phyloP scores from a whole-genome alignment of 1,139 yeast species.

The Meyerozyma carpophila region DNA sequence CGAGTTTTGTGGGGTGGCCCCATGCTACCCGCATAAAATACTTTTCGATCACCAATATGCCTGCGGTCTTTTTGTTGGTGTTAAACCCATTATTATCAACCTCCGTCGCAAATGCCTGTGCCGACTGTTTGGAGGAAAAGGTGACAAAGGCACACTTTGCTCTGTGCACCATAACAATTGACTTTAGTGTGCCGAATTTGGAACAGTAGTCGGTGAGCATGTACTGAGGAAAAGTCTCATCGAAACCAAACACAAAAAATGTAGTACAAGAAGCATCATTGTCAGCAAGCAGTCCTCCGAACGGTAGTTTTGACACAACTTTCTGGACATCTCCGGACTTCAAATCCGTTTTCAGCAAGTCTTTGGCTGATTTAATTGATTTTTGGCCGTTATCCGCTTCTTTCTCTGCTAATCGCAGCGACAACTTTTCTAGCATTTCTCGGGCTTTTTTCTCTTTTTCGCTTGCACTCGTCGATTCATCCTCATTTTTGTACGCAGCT shows the following conservation, averaged over 20 bases:
- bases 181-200: slow-evolving; percentile 40
- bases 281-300: slow-evolving; percentile 50
- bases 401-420: slow-evolving; percentile 27
- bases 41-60: slow-evolving; percentile 29
- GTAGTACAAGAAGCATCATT: slow-evolving; percentile 39
- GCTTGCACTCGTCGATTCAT: slow-evolving; percentile 10
- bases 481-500: slow-evolving; percentile 13
- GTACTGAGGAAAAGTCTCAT: slow-evolving; percentile 62
- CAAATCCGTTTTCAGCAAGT: slow-evolving; percentile 13
- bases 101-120: slow-evolving; percentile 48
- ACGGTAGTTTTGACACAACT: slow-evolving; percentile 52
- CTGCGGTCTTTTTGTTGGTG: slow-evolving; percentile 25
- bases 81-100: slow-evolving; percentile 26
- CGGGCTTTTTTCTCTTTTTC: slow-evolving; percentile 23
- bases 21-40: slow-evolving; percentile 57
- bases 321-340: slow-evolving; percentile 41
- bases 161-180: slow-evolving; percentile 50
- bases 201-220: slow-evolving; percentile 45
- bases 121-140: slow-evolving; percentile 44
- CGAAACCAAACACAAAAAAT: slow-evolving; percentile 70
- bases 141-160: slow-evolving; percentile 65
- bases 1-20: slow-evolving; percentile 55
- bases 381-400: slow-evolving; percentile 1
- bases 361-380: slow-evolving; percentile 1
- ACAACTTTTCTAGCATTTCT: slow-evolving; percentile 33